Evolutionary conservation across 1,284 basidiomycete genomes (phyloP).

Genomic region (Termitomyces sp.): DNA sequence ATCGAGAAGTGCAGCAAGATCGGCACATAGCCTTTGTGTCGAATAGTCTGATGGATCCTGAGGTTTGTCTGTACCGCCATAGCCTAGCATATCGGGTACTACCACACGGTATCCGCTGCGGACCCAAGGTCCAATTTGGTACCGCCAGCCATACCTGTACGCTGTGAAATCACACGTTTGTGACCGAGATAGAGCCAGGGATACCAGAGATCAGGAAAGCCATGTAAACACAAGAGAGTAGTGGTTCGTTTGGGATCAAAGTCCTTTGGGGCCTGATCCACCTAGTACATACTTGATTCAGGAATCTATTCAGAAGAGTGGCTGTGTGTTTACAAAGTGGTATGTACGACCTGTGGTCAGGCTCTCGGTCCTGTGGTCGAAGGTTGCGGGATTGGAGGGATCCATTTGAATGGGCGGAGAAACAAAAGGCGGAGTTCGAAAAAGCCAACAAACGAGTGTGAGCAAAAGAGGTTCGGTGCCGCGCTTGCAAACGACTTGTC

Average conservation of each 20-base stretch:
- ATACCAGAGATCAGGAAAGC: constrained; percentile 68
- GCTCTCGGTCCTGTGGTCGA: constrained; percentile 43
- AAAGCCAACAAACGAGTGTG: background rate
- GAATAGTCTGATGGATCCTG: constrained; percentile 49
- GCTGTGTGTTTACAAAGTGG: constrained; percentile 42
- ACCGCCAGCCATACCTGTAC: constrained; percentile 62
- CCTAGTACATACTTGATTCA: constrained; percentile 20
- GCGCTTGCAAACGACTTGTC: background rate
- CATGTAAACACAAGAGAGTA: constrained; percentile 65
- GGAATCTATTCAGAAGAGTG: background rate
- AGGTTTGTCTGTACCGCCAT: constrained; percentile 65
- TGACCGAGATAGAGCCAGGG: background rate
- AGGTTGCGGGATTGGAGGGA: constrained; percentile 18
- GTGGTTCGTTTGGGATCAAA: constrained; percentile 34
- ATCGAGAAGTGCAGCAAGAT: constrained; percentile 62
- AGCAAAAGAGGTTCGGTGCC: background rate
- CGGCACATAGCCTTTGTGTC: constrained; percentile 50
- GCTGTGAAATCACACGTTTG: background rate
- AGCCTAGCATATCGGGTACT: constrained; percentile 69
- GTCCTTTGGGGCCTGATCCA: constrained; percentile 51
- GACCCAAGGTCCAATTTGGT: constrained; percentile 66
- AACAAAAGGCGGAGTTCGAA: constrained; percentile 18
- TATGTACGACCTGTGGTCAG: constrained; percentile 58
- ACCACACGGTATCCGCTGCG: constrained; percentile 59
- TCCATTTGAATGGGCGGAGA: constrained; percentile 17